phyloP scores from a whole-genome alignment of 73 alveolate species.

The Paramecium sonneborni region DNA sequence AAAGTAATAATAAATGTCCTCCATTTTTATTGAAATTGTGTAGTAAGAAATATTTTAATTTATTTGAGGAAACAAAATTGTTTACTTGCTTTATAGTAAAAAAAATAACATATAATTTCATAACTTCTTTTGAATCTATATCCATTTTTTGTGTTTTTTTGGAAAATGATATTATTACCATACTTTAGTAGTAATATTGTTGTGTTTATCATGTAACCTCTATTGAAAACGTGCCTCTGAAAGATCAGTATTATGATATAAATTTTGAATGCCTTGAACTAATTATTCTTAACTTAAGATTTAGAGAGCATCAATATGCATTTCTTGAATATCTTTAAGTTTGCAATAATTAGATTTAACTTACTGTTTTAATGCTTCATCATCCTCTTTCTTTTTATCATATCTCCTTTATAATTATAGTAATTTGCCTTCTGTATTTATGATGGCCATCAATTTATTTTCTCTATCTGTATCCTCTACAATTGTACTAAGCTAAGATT shows the following conservation, averaged over 20 bases:
- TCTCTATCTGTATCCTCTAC: conserved; percentile 22
- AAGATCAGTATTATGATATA: not conserved
- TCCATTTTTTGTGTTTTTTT: not conserved
- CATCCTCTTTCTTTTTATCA: not conserved
- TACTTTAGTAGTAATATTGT: not conserved
- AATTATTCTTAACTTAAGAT: not conserved
- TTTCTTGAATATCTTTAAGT: not conserved
- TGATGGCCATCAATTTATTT: conserved; percentile 32
- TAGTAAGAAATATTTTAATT: not conserved
- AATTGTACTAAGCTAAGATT: not conserved
- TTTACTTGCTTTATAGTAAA: too few relatives aligned
- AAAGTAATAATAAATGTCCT: not conserved
- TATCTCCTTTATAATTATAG: conserved; percentile 7
- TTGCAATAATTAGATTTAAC: not conserved
- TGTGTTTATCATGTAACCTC: conserved; percentile 8
- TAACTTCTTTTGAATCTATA: not conserved
- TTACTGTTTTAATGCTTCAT: not conserved
- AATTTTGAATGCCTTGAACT: not conserved
- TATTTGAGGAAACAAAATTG: not conserved
- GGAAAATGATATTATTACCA: conserved; percentile 28
- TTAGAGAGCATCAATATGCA: not conserved
- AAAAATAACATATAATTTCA: not conserved
- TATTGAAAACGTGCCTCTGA: not conserved
- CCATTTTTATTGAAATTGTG: not conserved
- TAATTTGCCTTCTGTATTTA: conserved; percentile 37